Conservation (phyloP, 1,284 basidiomycete species). For the Microstroma glucosiphilum region DNA sequence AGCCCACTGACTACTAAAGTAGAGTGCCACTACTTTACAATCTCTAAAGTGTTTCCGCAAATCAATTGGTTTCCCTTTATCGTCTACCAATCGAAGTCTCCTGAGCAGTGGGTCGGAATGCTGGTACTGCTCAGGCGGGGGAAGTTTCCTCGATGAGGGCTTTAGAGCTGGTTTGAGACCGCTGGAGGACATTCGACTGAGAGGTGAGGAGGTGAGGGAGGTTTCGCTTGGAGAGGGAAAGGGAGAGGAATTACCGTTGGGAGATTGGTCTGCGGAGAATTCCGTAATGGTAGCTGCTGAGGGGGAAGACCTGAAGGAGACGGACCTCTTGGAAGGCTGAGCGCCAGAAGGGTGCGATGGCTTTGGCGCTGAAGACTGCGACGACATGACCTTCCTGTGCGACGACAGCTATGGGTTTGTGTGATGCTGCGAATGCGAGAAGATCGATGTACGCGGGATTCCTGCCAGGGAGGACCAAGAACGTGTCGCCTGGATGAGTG, state of each 20-base stretch:
- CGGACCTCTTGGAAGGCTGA: conserved; percentile 2
- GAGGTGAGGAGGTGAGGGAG: neutral
- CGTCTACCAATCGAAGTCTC: conserved; percentile 46
- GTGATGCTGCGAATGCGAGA: no score
- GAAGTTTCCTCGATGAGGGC: conserved; percentile 35
- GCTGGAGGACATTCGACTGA: neutral
- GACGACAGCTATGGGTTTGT: no score
- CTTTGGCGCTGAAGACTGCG: no score
- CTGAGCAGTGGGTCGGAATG: conserved; percentile 51
- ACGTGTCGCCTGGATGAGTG: no score
- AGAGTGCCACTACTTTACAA: conserved; percentile 49
- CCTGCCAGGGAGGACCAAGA: no score
- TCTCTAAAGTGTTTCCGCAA: conserved; percentile 45
- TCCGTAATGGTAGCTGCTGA: neutral
- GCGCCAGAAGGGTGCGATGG: no score
- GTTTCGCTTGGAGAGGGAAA: neutral
- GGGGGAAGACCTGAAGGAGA: conserved; percentile 5
- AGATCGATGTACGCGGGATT: no score
- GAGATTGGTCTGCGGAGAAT: conserved; percentile 8
- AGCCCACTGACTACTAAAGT: conserved; percentile 50
- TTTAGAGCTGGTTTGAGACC: conserved; percentile 47
- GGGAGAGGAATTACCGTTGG: neutral
- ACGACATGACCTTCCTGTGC: no score
- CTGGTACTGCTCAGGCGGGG: conserved; percentile 42
- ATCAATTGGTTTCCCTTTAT: conserved; percentile 40